Base-by-base conservation (phyloP, 352 stramenopile species). In the Globisporangium iwayamae region DNA sequence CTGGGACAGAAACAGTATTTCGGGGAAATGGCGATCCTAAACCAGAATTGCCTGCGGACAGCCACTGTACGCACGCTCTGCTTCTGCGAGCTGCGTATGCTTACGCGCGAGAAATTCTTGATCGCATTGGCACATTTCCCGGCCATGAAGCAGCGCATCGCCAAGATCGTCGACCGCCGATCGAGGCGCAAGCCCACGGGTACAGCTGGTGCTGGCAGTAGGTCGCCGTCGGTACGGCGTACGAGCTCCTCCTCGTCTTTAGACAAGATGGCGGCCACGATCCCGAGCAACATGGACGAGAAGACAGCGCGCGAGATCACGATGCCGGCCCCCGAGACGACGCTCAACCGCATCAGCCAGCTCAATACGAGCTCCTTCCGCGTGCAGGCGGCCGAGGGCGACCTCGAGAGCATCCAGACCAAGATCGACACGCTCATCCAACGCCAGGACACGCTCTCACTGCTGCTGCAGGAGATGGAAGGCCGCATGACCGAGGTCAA, bases 331-430 rank as follows among this genome's bases (percentile, higher is more conserved):
- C 45, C 74, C 0, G 77, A 83, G 63, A 89, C 80, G 43, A 90
- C 77, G 28, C 72, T 91, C 25, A 86, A 72, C 46, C 83, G 80
- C 46, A 90, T 91, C 64, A 87, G 75, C 20, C 88, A 93, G 65
- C 83, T 99, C 46, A 89, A 99, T 60, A 91, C 88, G 2, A 72
- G 70, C 8, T 91, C 79, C 62, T 93, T 91, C 62, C 89, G 85
- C 39, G 85, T 75, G 59, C 69, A 84, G 25, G 68, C 75, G 1
- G 79, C 71, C n/a, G 83, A 91, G 71, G 80, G 75, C 2, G 85
- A 93, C 41, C 73, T 96, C 2, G 85, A 96, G 50, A 83, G 75
- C n/a, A 90, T 91, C 55, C 77, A 90, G 22, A 62, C 67, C 9
- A 87, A 85, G 36, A 63, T 91, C 25, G 76, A 73, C 58, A 66